These are phyloP conservation scores for Polyporus tsugae DNA, from an alignment of 1,284 basidiomycete species.

Conservation along the genomic window DNA sequence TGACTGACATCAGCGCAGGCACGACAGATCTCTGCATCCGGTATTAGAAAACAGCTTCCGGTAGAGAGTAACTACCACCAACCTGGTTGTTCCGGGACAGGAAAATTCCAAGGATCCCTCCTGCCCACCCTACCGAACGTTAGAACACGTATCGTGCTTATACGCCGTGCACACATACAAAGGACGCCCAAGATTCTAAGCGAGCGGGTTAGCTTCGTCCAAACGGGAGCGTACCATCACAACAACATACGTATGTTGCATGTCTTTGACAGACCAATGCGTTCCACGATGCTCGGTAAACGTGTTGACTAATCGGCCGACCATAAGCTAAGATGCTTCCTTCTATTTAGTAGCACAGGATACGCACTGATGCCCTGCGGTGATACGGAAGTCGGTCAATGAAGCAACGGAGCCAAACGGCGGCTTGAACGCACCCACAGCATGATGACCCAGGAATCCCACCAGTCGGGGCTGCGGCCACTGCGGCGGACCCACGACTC, in stretches of 20 bases:
- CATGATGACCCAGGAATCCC: constrained; percentile 91
- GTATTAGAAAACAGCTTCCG: constrained; percentile 6
- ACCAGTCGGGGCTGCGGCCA: constrained; percentile 86
- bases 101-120: constrained; percentile 89
- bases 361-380: constrained; percentile 65
- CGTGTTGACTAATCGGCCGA: constrained; percentile 73
- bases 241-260: constrained; percentile 86
- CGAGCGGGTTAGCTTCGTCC: not conserved
- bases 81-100: constrained; percentile 84
- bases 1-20: constrained; percentile 80
- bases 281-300: constrained; percentile 92
- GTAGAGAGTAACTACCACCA: constrained; percentile 19
- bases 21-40: constrained; percentile 73
- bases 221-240: not conserved
- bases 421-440: constrained; percentile 71
- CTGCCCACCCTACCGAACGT: constrained; percentile 81
- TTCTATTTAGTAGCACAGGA: not conserved
- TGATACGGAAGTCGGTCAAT: not conserved
- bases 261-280: constrained; percentile 89
- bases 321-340: not conserved
- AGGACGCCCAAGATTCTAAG: constrained; percentile 52
- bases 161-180: constrained; percentile 42
- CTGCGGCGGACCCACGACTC: constrained; percentile 82
- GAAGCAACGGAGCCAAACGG: not conserved
- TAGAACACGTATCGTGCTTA: not conserved